Evolutionary conservation across 805 yeast species (phyloP).

Genomic region (Candida broadrunensis): DNA sequence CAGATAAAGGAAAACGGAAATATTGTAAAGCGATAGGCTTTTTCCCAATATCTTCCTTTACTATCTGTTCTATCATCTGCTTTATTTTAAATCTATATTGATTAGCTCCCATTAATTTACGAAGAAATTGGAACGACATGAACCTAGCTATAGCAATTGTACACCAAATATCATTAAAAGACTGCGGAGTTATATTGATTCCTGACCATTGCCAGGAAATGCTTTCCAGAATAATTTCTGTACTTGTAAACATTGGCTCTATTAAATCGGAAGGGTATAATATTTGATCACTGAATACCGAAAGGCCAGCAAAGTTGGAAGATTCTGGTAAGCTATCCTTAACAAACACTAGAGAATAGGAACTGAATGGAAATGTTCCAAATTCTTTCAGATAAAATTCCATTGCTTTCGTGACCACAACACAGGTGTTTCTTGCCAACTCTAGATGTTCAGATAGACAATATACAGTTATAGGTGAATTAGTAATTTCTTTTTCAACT

Average conservation of each 20-base stretch:
- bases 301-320: conserved; percentile 71
- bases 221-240: conserved; percentile 66
- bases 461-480: conserved; percentile 51
- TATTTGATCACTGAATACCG: conserved; percentile 56
- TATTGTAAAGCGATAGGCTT: conserved; percentile 78
- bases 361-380: conserved; percentile 89
- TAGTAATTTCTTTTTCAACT: conserved; percentile 27
- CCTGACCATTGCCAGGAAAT: conserved; percentile 93
- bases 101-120: conserved; percentile 75
- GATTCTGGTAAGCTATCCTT: conserved; percentile 47
- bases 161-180: conserved; percentile 83
- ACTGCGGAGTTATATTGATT: conserved; percentile 78
- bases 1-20: conserved; percentile 60
- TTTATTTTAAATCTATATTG: conserved; percentile 75
- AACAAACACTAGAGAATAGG: conserved; percentile 75
- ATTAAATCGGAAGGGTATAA: conserved; percentile 71
- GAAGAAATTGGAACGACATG: conserved; percentile 74
- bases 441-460: conserved; percentile 57
- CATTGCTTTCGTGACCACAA: conserved; percentile 73
- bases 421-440: conserved; percentile 66
- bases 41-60: conserved; percentile 71
- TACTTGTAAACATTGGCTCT: conserved; percentile 72
- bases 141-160: conserved; percentile 79
- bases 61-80: conserved; percentile 59
- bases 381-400: conserved; percentile 83